phyloP scores from a whole-genome alignment of 768 basidiomycete genomes.

The Mycena leptocephala region DNA sequence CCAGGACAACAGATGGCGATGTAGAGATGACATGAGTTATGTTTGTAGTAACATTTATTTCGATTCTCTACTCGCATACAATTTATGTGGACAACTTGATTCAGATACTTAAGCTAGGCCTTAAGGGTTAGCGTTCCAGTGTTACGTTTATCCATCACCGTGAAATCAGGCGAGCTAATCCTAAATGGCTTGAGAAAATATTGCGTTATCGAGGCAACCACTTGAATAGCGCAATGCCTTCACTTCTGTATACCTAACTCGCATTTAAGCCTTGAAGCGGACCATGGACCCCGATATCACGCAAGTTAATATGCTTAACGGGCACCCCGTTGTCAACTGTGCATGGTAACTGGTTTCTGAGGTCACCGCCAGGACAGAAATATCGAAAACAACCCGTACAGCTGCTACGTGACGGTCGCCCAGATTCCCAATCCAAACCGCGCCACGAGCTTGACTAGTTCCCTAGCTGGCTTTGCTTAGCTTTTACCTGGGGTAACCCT shows the following conservation, averaged over 20 bases:
- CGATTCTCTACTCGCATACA: background rate
- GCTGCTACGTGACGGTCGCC: no score
- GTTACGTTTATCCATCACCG: background rate
- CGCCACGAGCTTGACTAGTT: slow-evolving; percentile 49
- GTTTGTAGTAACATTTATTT: background rate
- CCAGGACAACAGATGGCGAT: slow-evolving; percentile 77
- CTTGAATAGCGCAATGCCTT: background rate
- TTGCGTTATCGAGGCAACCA: no score
- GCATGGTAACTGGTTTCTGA: slow-evolving; percentile 56
- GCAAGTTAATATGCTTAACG: slow-evolving; percentile 49
- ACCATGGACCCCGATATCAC: slow-evolving; percentile 47
- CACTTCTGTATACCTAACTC: slow-evolving; percentile 38
- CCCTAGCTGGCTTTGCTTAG: slow-evolving; percentile 50
- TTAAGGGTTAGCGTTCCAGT: background rate
- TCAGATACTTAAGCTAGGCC: background rate
- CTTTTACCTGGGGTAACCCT: no score
- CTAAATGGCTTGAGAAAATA: no score
- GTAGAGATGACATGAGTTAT: slow-evolving; percentile 70
- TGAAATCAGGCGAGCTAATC: background rate
- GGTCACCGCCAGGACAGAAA: slow-evolving; percentile 56
- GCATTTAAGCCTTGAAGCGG: background rate
- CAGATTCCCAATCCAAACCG: no score
- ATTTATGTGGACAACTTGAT: background rate
- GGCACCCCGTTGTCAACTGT: slow-evolving; percentile 53
- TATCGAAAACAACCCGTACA: no score